Conservation (phyloP, 2,329 filamentous ascomycete species). For the Sclerotiophoma versabilis region DNA sequence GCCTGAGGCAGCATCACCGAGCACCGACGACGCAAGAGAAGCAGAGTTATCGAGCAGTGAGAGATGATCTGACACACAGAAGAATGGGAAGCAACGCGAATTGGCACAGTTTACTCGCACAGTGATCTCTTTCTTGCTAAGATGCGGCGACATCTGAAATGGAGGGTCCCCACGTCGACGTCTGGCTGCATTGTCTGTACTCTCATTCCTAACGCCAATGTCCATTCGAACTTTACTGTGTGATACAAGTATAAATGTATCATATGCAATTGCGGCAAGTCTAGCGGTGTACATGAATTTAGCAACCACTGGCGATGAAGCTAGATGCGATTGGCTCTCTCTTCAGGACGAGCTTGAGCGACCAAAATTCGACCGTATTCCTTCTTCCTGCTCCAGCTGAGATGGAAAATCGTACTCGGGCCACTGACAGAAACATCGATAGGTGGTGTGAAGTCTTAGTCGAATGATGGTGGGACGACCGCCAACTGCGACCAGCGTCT, state of each 20-base stretch:
- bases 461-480: constrained; percentile 17
- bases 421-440: too few species aligned
- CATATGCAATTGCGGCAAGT: not conserved
- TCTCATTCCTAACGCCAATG: not conserved
- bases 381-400: too few species aligned
- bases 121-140: too few species aligned
- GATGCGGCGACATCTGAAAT: not conserved
- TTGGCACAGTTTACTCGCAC: too few species aligned
- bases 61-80: too few species aligned
- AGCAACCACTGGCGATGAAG: too few species aligned
- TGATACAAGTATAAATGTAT: not conserved
- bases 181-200: not conserved
- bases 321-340: not conserved
- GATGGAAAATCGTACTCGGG: too few species aligned
- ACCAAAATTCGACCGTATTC: too few species aligned
- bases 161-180: not conserved
- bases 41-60: not conserved
- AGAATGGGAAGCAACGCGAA: not conserved
- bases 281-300: too few species aligned
- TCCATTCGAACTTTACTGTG: not conserved
- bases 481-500: constrained; percentile 1
- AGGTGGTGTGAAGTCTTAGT: not conserved
- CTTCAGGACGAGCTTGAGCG: too few species aligned
- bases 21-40: not conserved
- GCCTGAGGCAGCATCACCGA: constrained; percentile 23